Evolutionary conservation across 805 yeast species (phyloP), one percentile per base, ranked within the genome.

Genomic region (Sugiyamaella valdiviana): DNA sequence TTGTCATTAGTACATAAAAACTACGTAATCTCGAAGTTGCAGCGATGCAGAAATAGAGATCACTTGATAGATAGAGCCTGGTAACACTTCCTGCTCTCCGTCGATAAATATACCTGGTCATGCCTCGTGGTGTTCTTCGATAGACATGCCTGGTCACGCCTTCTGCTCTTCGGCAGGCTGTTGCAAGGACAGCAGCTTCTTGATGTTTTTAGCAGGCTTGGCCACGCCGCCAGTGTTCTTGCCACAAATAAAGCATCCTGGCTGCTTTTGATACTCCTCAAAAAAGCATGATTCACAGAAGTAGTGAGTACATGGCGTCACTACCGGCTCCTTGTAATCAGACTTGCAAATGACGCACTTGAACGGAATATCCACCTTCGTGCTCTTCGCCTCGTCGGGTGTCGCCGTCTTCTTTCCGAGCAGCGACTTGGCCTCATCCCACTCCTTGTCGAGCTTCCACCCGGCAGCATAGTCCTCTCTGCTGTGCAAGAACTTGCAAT

Each of bases 401-500:
- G 32, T 41, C 7, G 36, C 37, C 22, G 14, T 29, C 36, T 39
- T 39, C 16, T 42, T 49, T 2, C 21, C 35, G 21, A n/a, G 39
- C 5, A 16, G 39, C 22, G 42, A 51, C 61, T 17, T 48, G 37
- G 58, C 53, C 14, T 60, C 53, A 6, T 83, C 83, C 95, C 96
- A 86, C 40, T 86, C 95, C 50, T 72, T 73, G 22, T 74, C 76
- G 5, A 82, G 63, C 50, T 82, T 79, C 78, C 81, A 79, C 24
- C 82, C 85, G 42, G 81, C 81, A 48, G 74, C 77, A 67, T 82
- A 84, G 60, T 87, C 95, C 57, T 87, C 97, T 65, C 99, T 69
- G 14, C 86, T 78, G 63, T 93, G 99, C 32, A 91, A 64, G 64
- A 93, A 93, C 68, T 93, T 93, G 70, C 99, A 93, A 32, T 93